Base-by-base conservation (phyloP, 192 early-diverging fungal genomes). In the Entomortierella parvispora region DNA sequence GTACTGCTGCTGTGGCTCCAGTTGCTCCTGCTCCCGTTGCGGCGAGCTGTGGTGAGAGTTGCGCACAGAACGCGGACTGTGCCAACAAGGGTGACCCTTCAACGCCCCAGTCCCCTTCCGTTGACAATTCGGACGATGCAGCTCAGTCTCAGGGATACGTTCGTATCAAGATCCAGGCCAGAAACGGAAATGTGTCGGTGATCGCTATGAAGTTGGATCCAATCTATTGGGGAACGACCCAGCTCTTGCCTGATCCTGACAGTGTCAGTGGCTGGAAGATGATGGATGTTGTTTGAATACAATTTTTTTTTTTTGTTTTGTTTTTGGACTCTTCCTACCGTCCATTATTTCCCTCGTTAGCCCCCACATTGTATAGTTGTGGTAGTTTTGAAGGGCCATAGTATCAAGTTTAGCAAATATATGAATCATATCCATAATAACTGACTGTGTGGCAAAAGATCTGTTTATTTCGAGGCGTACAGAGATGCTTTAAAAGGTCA, bases 181-280 rank as follows among this genome's bases (percentile, higher is more conserved):
- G 86, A 3, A 86, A 80, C 44, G 86, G 85, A 15, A 85, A 85
- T 29, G 85, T 89, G 0, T 83, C 85, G 18, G 89, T 93, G n/a
- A 87, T 92, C 49, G 91, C 90, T 26, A 72, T 93, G 68, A 89
- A 91, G 40, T 46, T 93, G 26, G 92, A 92, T 83, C 80, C 87
- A 29, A 90, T 92, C 71, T 93, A 92, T 76, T 93, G 92, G 92
- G 85, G 86, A 8, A 83, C 90, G 0, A 91, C 90, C 82, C 84
- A 91, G 66, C 78, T 93, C 43, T 51, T 89, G 28, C 81, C 72
- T n/a, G 86, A 88, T n/a, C 71, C 64, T 9, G 64, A 76, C 4
- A 67, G 64, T 58, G 53, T 76, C 31, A 66, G 63, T n/a, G 71
- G 71, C 4, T 76, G 71, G 71, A 67, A 54, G 43, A 46, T 67